Percentiles rank a stretch among this genome's conserved stretches.
Evolutionary conservation across 805 yeast genomes (phyloP).

Genomic region (Metschnikowia matae): DNA sequence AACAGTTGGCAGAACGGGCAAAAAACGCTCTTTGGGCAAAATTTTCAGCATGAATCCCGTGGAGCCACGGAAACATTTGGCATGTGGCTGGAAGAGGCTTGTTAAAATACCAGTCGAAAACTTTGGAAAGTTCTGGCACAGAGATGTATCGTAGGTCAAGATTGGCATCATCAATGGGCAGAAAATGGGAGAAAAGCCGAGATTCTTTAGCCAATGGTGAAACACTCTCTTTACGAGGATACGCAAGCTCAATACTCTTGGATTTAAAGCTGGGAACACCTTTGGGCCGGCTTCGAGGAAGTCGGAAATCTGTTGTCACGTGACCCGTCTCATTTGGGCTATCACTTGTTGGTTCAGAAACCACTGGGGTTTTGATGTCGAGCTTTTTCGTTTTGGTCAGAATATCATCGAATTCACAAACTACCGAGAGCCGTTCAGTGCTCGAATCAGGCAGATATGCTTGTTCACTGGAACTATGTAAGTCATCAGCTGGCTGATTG

Average conservation of each 20-base stretch:
- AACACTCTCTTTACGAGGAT: constrained; percentile 6
- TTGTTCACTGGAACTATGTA: neutral
- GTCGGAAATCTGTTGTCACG: neutral
- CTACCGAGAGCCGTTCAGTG: constrained; percentile 3
- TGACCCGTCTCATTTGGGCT: neutral
- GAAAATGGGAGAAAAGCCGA: constrained; percentile 9
- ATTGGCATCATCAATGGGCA: neutral
- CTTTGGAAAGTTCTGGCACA: constrained; percentile 9
- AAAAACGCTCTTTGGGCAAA: constrained; percentile 50
- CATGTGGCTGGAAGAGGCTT: constrained; percentile 56
- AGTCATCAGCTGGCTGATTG: constrained; percentile 2
- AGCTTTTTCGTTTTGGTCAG: constrained; percentile 37
- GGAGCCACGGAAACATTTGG: constrained; percentile 85
- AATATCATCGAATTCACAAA: constrained; percentile 35
- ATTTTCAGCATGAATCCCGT: constrained; percentile 62
- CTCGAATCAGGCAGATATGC: neutral
- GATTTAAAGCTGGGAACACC: neutral
- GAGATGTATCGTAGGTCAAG: constrained; percentile 8
- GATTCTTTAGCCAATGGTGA: constrained; percentile 21
- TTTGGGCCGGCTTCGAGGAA: neutral
- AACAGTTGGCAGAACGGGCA: constrained; percentile 12
- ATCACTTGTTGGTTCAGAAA: neutral
- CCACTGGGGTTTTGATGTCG: constrained; percentile 13
- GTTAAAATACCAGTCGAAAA: constrained; percentile 38
- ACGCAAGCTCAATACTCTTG: neutral